Evolutionary conservation across 176 grass and related monocot genomes (phyloP).

Genomic region (Eremochloa ophiuroides): DNA sequence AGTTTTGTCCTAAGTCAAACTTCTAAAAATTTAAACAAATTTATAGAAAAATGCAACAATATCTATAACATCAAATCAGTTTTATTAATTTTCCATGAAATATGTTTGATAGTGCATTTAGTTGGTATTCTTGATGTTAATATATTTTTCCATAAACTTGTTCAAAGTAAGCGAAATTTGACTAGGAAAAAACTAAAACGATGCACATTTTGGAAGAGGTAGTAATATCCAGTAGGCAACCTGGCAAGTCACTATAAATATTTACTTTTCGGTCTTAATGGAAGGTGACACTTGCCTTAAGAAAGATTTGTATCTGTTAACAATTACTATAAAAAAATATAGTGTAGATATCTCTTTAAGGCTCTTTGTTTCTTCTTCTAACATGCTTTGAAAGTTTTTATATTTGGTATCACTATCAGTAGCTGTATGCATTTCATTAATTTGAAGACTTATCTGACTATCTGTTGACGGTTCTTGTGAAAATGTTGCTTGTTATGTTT

Average conservation of each 20-base stretch:
- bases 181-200: neutral
- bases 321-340: neutral
- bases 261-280: neutral
- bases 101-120: neutral
- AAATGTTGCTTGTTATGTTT: neutral
- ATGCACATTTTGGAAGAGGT: neutral
- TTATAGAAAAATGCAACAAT: no score
- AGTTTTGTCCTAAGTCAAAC: no score
- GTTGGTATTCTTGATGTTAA: neutral
- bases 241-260: neutral
- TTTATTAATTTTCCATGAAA: neutral
- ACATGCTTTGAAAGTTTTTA: conserved; percentile 8
- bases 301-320: neutral
- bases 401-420: neutral
- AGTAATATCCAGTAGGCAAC: neutral
- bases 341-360: conserved; percentile 1
- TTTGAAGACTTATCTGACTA: neutral
- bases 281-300: neutral
- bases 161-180: neutral
- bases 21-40: no score
- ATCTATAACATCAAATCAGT: neutral
- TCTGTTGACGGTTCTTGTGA: neutral
- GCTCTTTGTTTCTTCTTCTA: conserved; percentile 8
- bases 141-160: neutral
- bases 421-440: neutral